phyloP scores from a whole-genome alignment of 1,284 basidiomycete species.

The Vanrija humicola region DNA sequence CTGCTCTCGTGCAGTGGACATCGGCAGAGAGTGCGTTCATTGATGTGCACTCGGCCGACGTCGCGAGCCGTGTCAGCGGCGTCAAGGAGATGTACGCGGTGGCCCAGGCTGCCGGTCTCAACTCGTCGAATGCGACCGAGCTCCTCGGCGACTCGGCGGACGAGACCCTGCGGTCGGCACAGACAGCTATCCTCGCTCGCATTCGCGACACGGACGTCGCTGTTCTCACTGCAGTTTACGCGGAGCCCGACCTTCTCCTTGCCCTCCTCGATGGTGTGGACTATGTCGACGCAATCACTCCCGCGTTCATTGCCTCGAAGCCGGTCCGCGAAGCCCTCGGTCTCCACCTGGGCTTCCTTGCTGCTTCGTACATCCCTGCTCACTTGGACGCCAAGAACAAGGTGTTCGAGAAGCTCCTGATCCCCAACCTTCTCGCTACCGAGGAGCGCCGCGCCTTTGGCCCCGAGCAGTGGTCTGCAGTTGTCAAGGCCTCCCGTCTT shows the following conservation, averaged over 20 bases:
- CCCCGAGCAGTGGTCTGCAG: constrained; percentile 57
- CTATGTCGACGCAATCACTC: constrained; percentile 55
- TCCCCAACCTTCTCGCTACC: constrained; percentile 69
- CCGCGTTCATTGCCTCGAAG: constrained; percentile 49
- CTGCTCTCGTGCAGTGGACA: constrained; percentile 16
- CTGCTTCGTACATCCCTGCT: constrained; percentile 51
- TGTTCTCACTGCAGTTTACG: constrained; percentile 67
- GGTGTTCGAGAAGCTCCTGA: constrained; percentile 61
- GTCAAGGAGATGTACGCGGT: constrained; percentile 41
- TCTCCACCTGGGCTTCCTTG: constrained; percentile 62
- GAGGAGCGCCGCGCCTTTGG: constrained; percentile 64
- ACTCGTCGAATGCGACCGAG: constrained; percentile 7
- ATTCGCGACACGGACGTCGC: constrained; percentile 60
- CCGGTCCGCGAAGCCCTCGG: constrained; percentile 50
- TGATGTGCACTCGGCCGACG: constrained; percentile 47
- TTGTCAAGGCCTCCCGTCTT: constrained; percentile 8
- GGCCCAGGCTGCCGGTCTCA: constrained; percentile 9
- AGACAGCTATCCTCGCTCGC: constrained; percentile 53
- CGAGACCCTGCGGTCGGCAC: constrained; percentile 30
- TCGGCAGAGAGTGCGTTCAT: constrained; percentile 35
- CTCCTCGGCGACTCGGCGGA: constrained; percentile 13
- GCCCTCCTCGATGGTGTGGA: constrained; percentile 52
- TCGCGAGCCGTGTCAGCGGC: constrained; percentile 43
- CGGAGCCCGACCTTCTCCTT: constrained; percentile 52
- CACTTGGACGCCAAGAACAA: constrained; percentile 48